Conservation (phyloP, 2,329 filamentous ascomycete genomes). For the Colletotrichum sansevieriae region DNA sequence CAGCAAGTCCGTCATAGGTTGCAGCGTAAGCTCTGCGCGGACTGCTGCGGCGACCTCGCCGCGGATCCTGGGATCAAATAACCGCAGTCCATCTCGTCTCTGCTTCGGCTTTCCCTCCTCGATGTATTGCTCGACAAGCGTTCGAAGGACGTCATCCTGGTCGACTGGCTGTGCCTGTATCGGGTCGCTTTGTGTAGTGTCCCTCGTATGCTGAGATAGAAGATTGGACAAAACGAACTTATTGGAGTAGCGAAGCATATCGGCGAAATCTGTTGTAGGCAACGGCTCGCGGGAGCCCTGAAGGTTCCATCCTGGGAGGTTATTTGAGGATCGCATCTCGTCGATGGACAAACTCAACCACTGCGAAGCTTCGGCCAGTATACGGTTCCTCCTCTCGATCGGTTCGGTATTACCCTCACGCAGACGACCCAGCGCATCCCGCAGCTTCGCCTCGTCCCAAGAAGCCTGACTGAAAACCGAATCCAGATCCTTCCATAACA, state of each 20-base stretch:
- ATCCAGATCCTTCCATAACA: conserved; percentile 41
- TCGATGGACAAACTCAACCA: conserved; percentile 38
- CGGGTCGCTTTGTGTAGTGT: conserved; percentile 7
- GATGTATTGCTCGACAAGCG: conserved; percentile 38
- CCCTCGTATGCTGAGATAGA: conserved; percentile 36
- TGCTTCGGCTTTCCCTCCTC: conserved; percentile 34
- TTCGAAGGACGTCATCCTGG: conserved; percentile 17
- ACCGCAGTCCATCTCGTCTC: conserved; percentile 23
- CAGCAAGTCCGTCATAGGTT: conserved; percentile 41
- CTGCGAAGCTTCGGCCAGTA: conserved; percentile 38
- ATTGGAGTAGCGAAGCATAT: conserved; percentile 39
- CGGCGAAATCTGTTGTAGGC: conserved; percentile 37
- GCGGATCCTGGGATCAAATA: conserved; percentile 37
- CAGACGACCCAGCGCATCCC: conserved; percentile 21
- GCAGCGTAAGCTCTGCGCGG: conserved; percentile 48
- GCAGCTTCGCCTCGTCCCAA: conserved; percentile 32
- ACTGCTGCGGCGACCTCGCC: conserved; percentile 50
- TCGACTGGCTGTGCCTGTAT: background rate
- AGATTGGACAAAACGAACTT: conserved; percentile 37
- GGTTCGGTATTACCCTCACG: conserved; percentile 32
- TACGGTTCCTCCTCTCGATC: conserved; percentile 32
- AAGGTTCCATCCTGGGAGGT: background rate
- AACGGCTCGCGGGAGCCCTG: conserved; percentile 34
- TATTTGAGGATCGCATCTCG: conserved; percentile 39
- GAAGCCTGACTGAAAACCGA: conserved; percentile 39